Evolutionary conservation across 2,329 filamentous ascomycete species (phyloP), one percentile per base, ranked within the genome.

Genomic region (Xylariaceae sp.): DNA sequence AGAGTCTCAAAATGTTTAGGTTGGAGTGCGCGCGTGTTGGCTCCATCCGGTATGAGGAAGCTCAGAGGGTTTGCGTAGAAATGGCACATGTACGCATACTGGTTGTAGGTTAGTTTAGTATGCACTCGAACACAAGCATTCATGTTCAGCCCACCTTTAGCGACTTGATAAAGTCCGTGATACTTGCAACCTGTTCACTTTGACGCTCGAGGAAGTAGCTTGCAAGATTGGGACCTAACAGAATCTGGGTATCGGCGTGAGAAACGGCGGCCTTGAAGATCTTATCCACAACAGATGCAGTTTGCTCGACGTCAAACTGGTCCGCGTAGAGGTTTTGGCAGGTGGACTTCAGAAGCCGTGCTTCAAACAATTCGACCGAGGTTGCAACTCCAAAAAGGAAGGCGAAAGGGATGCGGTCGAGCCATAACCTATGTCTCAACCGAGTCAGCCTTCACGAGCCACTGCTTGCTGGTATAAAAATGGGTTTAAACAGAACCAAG

Each of bases 31-130:
- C 56, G 47, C 12, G 54, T 41, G 5, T 59, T 48, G 31, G 53
- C 47, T n/a, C 57, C 54, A 15, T 52, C 49, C 2, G 64, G 63
- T 8, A 80, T 60, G 23, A 90, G 70, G 3, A 87, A 59, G 44
- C 80, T 86, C 3, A 88, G 66, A 1, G 83, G 77, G 50, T 88
- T 90, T 27, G 83, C 83, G 51, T 87, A 90, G 55, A 86, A 90
- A 57, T 88, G 84, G 41, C 82, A 86, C 85, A 94, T 89, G 56
- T 88, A 88, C 1, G 82, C 78, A 62, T 90, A 92, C 75, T 87
- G 58, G 9, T 44, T 56, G 21, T 11, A 24, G 6, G 6, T 11
- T 7, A 24, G 52, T 30, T 39, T 42, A 45, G 31, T 16, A 9
- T 36, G 8, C 11, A 23, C 8, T 26, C 14, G 9, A 27, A n/a